Percentiles rank a stretch among this genome's conserved stretches.
Conservation (phyloP, 73 alveolate species). For the Symbiodinium natans region DNA sequence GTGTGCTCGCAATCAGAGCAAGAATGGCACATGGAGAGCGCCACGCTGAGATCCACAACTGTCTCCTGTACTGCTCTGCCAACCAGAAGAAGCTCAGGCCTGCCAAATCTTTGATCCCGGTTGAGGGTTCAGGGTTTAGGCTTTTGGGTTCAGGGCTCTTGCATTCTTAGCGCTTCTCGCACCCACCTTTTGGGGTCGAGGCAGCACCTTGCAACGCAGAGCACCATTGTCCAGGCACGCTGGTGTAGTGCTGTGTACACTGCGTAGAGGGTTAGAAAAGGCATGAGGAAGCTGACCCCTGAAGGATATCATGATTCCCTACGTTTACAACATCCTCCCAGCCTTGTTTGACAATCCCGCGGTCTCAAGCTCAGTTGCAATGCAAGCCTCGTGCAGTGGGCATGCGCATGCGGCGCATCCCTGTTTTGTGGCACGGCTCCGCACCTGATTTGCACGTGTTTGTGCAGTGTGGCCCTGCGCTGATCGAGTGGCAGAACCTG, state of each 20-base stretch:
- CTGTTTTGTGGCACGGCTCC: not conserved
- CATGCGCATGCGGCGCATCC: not conserved
- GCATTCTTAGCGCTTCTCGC: not conserved
- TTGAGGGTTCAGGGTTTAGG: not conserved
- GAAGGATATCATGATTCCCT: slow-evolving; percentile 92
- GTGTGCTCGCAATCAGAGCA: too few species aligned
- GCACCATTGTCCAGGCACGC: slow-evolving; percentile 76
- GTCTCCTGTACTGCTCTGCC: slow-evolving; percentile 94
- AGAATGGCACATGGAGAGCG: too few species aligned
- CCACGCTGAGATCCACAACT: slow-evolving; percentile 81
- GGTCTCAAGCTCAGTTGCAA: not conserved
- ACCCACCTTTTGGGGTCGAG: not conserved
- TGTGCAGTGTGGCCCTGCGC: slow-evolving; percentile 74
- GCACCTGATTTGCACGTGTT: not conserved
- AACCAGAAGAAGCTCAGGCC: slow-evolving; percentile 77
- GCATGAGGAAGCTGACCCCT: not conserved
- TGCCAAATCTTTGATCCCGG: not conserved
- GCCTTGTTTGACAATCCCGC: slow-evolving; percentile 77
- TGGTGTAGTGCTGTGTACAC: not conserved
- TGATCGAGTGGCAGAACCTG: slow-evolving; percentile 89
- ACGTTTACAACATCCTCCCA: slow-evolving; percentile 81
- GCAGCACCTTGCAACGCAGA: slow-evolving; percentile 85
- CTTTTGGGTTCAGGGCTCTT: not conserved
- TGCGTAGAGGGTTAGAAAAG: not conserved
- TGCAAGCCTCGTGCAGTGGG: not conserved